Conservation (phyloP, 306 rosid species). For the Corylus heterophylla region DNA sequence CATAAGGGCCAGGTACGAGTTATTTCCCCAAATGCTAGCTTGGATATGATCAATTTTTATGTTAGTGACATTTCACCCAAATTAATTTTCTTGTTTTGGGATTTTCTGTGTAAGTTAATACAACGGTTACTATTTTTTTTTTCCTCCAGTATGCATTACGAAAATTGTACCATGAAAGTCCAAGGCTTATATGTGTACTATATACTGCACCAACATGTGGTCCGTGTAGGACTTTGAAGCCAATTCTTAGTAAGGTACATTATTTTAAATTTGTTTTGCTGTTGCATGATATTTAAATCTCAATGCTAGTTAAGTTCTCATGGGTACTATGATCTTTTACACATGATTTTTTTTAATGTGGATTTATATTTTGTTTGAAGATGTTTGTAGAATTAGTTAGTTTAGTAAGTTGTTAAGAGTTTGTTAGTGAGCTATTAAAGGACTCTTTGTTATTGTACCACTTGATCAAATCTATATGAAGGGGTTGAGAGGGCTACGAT, state of each 20-base stretch:
- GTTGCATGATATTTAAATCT: slow-evolving; percentile 16
- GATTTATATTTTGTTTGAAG: background rate
- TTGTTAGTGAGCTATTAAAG: background rate
- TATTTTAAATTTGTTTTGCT: background rate
- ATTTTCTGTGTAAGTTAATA: background rate
- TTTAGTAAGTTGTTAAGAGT: background rate
- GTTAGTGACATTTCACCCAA: background rate
- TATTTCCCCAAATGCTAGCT: slow-evolving; percentile 11
- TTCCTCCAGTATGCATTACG: slow-evolving; percentile 82
- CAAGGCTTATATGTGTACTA: slow-evolving; percentile 85
- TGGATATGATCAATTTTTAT: background rate
- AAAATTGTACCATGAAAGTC: slow-evolving; percentile 94
- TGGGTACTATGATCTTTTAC: slow-evolving; percentile 6
- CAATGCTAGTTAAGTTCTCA: slow-evolving; percentile 1
- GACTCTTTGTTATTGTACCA: no score
- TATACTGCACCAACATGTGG: slow-evolving; percentile 92
- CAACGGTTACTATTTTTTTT: background rate
- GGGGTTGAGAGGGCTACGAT: no score
- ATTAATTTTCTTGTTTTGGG: background rate
- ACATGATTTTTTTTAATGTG: slow-evolving; percentile 23
- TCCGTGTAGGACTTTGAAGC: slow-evolving; percentile 94
- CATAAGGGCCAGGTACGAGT: slow-evolving; percentile 78
- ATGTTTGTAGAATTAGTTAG: no score
- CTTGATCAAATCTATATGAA: no score
- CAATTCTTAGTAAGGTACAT: slow-evolving; percentile 87